These are phyloP conservation scores for Phanerodontia chrysosporium DNA, from an alignment of 768 basidiomycete species.

Conservation along the genomic window DNA sequence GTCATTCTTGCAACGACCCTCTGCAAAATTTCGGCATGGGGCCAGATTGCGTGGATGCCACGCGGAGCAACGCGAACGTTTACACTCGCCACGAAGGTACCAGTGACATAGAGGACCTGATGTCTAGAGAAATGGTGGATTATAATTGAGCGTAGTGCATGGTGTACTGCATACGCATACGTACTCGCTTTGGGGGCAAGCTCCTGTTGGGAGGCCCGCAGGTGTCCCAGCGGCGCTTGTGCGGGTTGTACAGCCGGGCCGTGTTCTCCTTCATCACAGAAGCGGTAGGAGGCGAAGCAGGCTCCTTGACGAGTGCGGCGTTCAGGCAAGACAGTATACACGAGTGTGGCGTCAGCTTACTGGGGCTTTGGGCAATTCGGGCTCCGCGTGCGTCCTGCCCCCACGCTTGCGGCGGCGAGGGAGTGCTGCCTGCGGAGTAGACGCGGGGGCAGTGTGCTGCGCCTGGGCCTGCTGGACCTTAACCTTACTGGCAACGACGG, in stretches of 20 bases:
- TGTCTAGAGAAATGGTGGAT: no score
- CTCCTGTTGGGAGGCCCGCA: not conserved
- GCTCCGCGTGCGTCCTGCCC: not conserved
- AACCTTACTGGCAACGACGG: not conserved
- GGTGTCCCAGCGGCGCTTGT: not conserved
- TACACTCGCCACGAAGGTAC: not conserved
- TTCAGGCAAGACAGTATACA: not conserved
- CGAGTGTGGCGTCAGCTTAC: conserved; percentile 1
- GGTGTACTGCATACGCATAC: not conserved
- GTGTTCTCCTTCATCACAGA: not conserved
- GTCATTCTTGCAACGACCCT: conserved; percentile 5
- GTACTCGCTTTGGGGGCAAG: not conserved
- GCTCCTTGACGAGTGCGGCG: not conserved
- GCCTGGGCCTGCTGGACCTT: not conserved
- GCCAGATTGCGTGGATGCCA: not conserved
- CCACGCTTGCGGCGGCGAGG: not conserved
- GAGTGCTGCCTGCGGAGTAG: not conserved
- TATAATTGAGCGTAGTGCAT: not conserved
- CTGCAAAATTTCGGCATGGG: conserved; percentile 8
- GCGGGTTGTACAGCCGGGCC: not conserved
- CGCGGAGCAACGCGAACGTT: not conserved
- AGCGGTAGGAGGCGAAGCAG: not conserved
- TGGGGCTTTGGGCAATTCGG: not conserved
- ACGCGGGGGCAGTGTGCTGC: conserved; percentile 1
- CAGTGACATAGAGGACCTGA: not conserved